Evolutionary conservation across 345 rosid species (phyloP), one percentile per base, ranked within the genome.

Genomic region (Barbarea vulgaris): DNA sequence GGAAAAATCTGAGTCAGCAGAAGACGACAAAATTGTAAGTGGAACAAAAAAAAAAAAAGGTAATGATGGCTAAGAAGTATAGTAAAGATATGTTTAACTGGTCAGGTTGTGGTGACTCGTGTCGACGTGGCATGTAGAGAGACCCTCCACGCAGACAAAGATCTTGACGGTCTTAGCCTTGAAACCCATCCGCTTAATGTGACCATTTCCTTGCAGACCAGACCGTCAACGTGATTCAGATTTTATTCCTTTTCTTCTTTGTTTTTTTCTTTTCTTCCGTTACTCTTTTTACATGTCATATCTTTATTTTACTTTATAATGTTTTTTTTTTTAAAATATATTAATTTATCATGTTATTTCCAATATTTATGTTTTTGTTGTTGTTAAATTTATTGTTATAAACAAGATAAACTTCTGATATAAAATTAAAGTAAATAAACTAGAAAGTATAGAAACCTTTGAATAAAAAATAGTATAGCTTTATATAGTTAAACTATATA

Each of bases 171-270:
- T 77, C 75, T 62, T 44, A 69, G 31, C 44, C 58, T 19, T 12
- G 13, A 25, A 64, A 17, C 50, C 27, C 64, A 65, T 74, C 11
- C 21, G 44, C 34, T 75, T 66, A 25, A 7, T 27, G 33, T 67
- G 73, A 67, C 53, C 72, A 66, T 77, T 77, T 64, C 52, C 53
- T 36, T 47, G 33, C 76, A 57, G 76, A 72, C 80, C 67, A 27
- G 44, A 77, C 80, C 76, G 76, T 53, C 74, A 75, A 75, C 78
- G 72, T 74, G 51, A 31, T 67, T 15, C 55, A 66, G 18, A 3
- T 56, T 55, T 64, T 17, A 44, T 44, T 44, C 46, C 46, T 39
- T 64, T 17, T 11, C 9, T 14, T 7, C 11, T 24, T 3, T 31
- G n/a, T 1, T n/a, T 9, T 33, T 42, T n/a, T 5, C 4, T 18